A percentile compares a stretch with the other conserved stretches of the same genome.
Evolutionary conservation across 176 grass and related monocot species (phyloP).

Genomic region (Elymus sibiricus): DNA sequence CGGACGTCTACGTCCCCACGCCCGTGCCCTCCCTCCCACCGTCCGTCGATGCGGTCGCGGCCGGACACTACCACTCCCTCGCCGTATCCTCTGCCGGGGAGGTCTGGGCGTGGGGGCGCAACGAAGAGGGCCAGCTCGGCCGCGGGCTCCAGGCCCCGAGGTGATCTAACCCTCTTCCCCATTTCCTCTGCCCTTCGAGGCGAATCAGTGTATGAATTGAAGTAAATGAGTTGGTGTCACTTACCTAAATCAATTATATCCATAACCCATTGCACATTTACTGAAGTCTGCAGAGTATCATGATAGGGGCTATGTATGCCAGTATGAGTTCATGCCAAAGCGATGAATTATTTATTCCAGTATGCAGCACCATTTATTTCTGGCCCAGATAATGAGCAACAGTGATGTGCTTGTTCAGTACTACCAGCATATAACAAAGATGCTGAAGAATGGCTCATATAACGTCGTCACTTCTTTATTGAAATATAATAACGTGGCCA

Average conservation of each 20-base stretch:
- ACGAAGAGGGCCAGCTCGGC: slow-evolving; percentile 79
- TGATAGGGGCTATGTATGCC: not conserved
- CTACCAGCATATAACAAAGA: not conserved
- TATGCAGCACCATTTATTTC: not conserved
- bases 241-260: not conserved
- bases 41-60: slow-evolving; percentile 34
- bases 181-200: not conserved
- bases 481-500: not conserved
- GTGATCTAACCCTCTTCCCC: slow-evolving; percentile 19
- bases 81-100: slow-evolving; percentile 53
- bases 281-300: not conserved
- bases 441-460: not conserved
- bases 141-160: slow-evolving; percentile 46
- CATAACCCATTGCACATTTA: not conserved
- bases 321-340: not conserved
- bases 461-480: not conserved
- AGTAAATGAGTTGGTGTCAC: not conserved
- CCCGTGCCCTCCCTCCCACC: slow-evolving; percentile 55
- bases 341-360: not conserved
- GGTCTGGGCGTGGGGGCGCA: slow-evolving; percentile 91
- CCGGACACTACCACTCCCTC: slow-evolving; percentile 90
- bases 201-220: not conserved
- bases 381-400: not conserved
- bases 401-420: not conserved
- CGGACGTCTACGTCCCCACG: slow-evolving; percentile 61